Evolutionary conservation across 306 rosid genomes (phyloP).

Genomic region (Vicia villosa): DNA sequence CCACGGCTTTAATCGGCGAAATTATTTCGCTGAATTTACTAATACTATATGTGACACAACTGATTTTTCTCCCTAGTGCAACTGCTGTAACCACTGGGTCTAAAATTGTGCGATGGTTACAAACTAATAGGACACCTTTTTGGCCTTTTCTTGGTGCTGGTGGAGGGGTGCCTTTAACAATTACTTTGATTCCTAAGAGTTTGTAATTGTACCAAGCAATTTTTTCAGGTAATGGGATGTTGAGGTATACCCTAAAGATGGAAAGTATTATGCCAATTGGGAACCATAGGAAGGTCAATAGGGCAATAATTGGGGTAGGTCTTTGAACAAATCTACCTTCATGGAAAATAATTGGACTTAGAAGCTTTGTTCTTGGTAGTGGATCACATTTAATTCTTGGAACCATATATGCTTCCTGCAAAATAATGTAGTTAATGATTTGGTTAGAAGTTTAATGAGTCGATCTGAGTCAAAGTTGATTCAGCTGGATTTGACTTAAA

Average conservation of each 20-base stretch:
- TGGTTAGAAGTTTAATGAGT: background rate
- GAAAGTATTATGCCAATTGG: conserved; percentile 80
- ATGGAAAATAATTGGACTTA: conserved; percentile 84
- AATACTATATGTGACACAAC: conserved; percentile 90
- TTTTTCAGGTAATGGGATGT: conserved; percentile 73
- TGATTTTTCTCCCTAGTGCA: conserved; percentile 76
- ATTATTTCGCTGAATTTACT: conserved; percentile 82
- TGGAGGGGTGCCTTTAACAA: conserved; percentile 82
- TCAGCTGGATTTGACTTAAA: too few species aligned
- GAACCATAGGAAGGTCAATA: conserved; percentile 77
- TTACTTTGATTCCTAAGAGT: conserved; percentile 67
- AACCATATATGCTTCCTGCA: conserved; percentile 86
- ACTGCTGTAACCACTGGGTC: conserved; percentile 84
- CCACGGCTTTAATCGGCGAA: conserved; percentile 86
- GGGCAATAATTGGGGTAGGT: conserved; percentile 75
- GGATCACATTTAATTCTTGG: conserved; percentile 66
- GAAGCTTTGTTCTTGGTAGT: conserved; percentile 70
- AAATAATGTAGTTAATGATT: background rate
- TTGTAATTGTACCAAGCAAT: conserved; percentile 73
- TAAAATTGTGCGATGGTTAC: conserved; percentile 85
- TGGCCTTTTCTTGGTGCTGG: conserved; percentile 75
- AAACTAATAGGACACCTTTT: conserved; percentile 75
- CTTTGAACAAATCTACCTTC: conserved; percentile 87
- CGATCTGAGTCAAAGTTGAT: too few species aligned
- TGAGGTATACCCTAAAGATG: conserved; percentile 71